Base-by-base conservation (phyloP, 2,329 filamentous ascomycete genomes). In the Lomentospora prolificans region DNA sequence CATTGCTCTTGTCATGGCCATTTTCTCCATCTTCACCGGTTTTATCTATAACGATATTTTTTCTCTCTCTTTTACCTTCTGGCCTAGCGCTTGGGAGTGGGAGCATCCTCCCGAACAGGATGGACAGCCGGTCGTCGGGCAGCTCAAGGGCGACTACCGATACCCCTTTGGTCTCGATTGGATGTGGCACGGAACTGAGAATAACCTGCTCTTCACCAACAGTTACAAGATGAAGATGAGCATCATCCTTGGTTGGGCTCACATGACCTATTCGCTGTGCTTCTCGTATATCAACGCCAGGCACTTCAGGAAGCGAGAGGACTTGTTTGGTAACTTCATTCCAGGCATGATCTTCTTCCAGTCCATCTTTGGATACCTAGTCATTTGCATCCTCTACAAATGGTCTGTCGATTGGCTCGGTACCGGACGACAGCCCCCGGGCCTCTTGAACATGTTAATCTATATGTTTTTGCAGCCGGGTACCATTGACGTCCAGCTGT, bases 211-310 rank as follows among this genome's bases (percentile, higher is more conserved):
- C 52, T 99, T 99, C 75, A 87, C 84, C 69, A 99, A 99, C 86
- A 95, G 89, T 72, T 95, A 94, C 81, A 99, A 99, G 85, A 99
- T 99, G 94, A 99, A 99, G 79, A 88, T 99, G 74, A 95, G 89
- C 76, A 96, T 99, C 68, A 82, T 99, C 62, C 81, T 99, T 61
- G 94, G 95, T 70, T 99, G 95, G 94, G 83, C 83, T 58, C 91
- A 96, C 75, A 99, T 99, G 94, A 99, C 94, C 3, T 99, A 96
- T 75, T 97, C 94, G 17, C 82, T 99, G 50, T 91, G 88, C 75
- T 86, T 95, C 67, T 86, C 94, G 24, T 94, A 88, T 66, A 82
- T 96, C 78, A 99, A 99, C 67, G 92, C 90, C 52, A 85, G 86
- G 57, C 90, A 96, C 72, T 99, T 97, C 79, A 92, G 91, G 77